Percentiles rank a stretch among this genome's conserved stretches.
phyloP scores from a whole-genome alignment of 495 filamentous ascomycete genomes.

The Neurospora tetraspora region DNA sequence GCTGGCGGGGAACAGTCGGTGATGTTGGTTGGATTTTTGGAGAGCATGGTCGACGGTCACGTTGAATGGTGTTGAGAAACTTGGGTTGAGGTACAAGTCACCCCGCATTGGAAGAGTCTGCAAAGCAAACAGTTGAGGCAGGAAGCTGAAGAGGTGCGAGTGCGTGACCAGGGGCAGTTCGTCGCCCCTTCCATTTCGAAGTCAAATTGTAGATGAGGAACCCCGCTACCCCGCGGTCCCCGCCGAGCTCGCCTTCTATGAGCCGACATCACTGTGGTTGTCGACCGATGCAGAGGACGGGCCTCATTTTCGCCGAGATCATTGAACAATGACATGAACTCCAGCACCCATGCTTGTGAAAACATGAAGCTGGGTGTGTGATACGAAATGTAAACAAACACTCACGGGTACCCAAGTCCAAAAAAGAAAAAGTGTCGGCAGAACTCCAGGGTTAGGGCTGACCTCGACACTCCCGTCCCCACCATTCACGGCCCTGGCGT shows the following conservation, averaged over 20 bases:
- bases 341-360: neutral
- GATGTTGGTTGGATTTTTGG: neutral
- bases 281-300: too few relatives aligned
- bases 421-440: neutral
- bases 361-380: neutral
- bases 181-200: too few relatives aligned
- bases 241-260: too few relatives aligned
- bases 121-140: neutral
- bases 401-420: neutral
- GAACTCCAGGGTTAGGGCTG: neutral
- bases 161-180: too few relatives aligned
- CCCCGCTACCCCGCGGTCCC: too few relatives aligned
- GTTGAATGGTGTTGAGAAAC: neutral
- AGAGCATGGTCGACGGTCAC: neutral
- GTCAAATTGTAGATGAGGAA: too few relatives aligned
- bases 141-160: neutral
- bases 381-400: neutral
- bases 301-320: neutral
- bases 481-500: neutral
- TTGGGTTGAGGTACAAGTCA: neutral
- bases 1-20: neutral
- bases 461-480: neutral
- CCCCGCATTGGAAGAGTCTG: neutral
- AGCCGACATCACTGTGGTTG: too few relatives aligned
- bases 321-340: neutral